Conservation (phyloP, 192 early-diverging fungal genomes). For the Backusella psychrophila region DNA sequence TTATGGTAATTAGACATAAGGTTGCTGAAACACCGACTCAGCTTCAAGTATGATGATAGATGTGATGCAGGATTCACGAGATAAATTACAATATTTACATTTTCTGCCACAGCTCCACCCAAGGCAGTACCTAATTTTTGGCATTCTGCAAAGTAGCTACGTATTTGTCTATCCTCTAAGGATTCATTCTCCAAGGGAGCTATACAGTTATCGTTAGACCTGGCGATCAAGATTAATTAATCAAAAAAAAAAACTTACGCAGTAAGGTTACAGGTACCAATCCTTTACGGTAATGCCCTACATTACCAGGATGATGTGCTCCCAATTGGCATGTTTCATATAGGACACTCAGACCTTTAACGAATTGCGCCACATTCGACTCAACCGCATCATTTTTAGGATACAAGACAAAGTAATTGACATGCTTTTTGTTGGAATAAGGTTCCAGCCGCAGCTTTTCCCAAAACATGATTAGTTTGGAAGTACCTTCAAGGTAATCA, state of each 20-base stretch:
- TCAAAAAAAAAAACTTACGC: constrained; percentile 19
- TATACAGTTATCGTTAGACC: not conserved
- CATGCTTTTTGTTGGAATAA: constrained; percentile 47
- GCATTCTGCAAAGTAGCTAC: constrained; percentile 48
- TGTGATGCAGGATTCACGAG: constrained; percentile 51
- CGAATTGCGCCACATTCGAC: constrained; percentile 32
- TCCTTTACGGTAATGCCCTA: constrained; percentile 41
- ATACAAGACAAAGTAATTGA: constrained; percentile 52
- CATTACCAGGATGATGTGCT: constrained; percentile 40
- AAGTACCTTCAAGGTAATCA: constrained; percentile 51
- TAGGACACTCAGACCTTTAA: constrained; percentile 43
- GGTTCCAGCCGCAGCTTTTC: constrained; percentile 55
- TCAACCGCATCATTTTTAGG: constrained; percentile 43
- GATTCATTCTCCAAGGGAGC: constrained; percentile 36
- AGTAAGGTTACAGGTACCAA: constrained; percentile 43
- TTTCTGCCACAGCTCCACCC: constrained; percentile 32
- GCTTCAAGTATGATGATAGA: constrained; percentile 41
- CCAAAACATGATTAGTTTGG: constrained; percentile 53
- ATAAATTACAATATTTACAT: constrained; percentile 49
- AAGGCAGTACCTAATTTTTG: constrained; percentile 43
- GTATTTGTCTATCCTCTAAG: constrained; percentile 33
- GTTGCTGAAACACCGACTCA: constrained; percentile 48
- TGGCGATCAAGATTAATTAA: not conserved
- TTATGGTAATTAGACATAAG: constrained; percentile 41
- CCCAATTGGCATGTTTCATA: constrained; percentile 52